Evolutionary conservation across 1,284 basidiomycete species (phyloP), one percentile per base, ranked within the genome.

Genomic region (Xerocomus nothofagi): DNA sequence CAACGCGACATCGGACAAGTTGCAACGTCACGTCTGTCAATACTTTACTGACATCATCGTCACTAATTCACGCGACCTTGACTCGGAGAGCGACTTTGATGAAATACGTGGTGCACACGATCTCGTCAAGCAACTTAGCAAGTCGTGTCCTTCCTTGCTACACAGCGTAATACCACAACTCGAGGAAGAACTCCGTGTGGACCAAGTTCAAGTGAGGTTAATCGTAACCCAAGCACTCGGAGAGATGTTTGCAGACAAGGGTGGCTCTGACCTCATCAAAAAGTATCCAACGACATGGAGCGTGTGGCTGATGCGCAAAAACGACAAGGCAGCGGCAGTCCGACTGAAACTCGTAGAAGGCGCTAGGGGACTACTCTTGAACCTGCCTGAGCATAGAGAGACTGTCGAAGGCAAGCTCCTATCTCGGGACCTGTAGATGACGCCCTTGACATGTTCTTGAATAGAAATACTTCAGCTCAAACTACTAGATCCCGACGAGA

Each of bases 131-230:
- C 84, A 86, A 36, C 80, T 99, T 24, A 86, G 91, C 67, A 80
- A 81, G 24, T 79, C 88, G 18, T 93, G 87, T 61, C 93, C 96
- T 0, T 76, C 81, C 11, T 74, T 98, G 14, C 73, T 99, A 0
- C 83, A 91, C 60, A 93, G 88, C 65, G 92, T 98, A 39, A 86
- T 99, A 14, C 96, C 96, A 0, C 88, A 94, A 51, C 80, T 99
- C 12, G 95, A 97, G 67, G 90, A 93, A 60, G 93, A 98, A 65
- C 76, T 98, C 5, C 80, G 83, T 15, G 84, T 88, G 0, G 88
- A 93, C 53, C 84, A 93, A 37, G 70, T 83, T 0, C 77, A 81
- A 36, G 72, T 96, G 1, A 82, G 96, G 17, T 66, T 83, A 5
- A 79, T 94, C 51, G 91, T 90, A 4, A 93, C 92, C 0, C 81